Conservation (phyloP, 192 early-diverging fungal genomes). For the Rhizophagus clarus region DNA sequence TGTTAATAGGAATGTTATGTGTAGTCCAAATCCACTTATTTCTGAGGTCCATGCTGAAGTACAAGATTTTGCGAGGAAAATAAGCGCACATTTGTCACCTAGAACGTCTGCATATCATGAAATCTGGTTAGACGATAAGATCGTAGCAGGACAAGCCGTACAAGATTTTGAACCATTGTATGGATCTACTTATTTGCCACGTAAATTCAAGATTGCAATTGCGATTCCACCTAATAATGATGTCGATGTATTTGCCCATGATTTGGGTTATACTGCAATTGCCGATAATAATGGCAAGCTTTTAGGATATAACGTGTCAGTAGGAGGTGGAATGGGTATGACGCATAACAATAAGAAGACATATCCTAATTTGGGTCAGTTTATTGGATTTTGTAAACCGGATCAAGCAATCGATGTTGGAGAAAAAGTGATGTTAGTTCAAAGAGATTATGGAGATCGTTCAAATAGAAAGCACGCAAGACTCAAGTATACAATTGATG, state of each 20-base stretch:
- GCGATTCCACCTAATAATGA: constrained; percentile 97
- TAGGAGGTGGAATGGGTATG: constrained; percentile 98
- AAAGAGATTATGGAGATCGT: constrained; percentile 94
- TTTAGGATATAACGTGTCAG: constrained; percentile 90
- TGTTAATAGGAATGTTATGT: constrained; percentile 97
- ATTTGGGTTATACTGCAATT: constrained; percentile 93
- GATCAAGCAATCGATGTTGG: constrained; percentile 80
- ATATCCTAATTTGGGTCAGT: constrained; percentile 81
- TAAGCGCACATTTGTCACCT: constrained; percentile 82
- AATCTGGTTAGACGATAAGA: constrained; percentile 94
- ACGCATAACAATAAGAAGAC: constrained; percentile 99
- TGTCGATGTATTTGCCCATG: constrained; percentile 95
- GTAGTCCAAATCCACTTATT: constrained; percentile 82
- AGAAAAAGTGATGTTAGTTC: constrained; percentile 89
- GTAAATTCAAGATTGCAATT: constrained; percentile 96
- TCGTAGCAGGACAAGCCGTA: constrained; percentile 77
- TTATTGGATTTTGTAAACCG: constrained; percentile 79
- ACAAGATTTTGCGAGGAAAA: constrained; percentile 66
- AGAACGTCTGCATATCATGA: constrained; percentile 92
- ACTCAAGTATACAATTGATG: constrained; percentile 98
- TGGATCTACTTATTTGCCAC: constrained; percentile 88
- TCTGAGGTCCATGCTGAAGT: constrained; percentile 82
- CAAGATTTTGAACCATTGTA: constrained; percentile 92
- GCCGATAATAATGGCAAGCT: constrained; percentile 70
- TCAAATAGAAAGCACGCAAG: constrained; percentile 98